Conservation (phyloP, 192 early-diverging fungal species). For the Gamsiella multidivaricata region DNA sequence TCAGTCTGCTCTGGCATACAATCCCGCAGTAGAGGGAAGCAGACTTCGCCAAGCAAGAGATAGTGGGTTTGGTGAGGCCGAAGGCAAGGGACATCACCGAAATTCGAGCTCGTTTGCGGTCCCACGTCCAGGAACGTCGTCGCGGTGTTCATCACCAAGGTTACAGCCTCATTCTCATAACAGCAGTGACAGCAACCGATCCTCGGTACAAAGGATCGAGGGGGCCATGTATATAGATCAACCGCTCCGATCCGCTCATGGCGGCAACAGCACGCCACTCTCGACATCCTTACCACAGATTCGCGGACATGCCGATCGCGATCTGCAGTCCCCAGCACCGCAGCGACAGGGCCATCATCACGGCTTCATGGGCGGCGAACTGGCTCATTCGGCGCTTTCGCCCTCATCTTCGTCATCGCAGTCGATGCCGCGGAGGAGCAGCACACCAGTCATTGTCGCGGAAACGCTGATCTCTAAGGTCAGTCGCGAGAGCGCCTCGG, state of each 20-base stretch:
- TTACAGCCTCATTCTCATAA: not conserved
- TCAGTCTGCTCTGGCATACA: not conserved
- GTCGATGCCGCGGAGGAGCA: slow-evolving; percentile 20
- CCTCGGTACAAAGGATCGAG: slow-evolving; percentile 5
- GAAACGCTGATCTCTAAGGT: slow-evolving; percentile 43
- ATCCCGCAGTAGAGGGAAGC: slow-evolving; percentile 13
- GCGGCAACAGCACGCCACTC: not conserved
- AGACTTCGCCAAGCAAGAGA: slow-evolving; percentile 27
- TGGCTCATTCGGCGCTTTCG: not conserved
- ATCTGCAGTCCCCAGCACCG: slow-evolving; percentile 4
- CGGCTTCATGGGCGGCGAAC: slow-evolving; percentile 32
- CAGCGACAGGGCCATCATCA: slow-evolving; percentile 16
- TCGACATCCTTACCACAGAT: slow-evolving; percentile 34
- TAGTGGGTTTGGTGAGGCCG: slow-evolving; percentile 37
- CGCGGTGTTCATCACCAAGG: slow-evolving; percentile 8
- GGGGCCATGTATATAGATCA: slow-evolving; percentile 25
- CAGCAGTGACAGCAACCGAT: slow-evolving; percentile 5
- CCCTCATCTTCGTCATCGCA: not conserved
- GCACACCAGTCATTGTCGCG: slow-evolving; percentile 1
- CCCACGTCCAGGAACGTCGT: not conserved
- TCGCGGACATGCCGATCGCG: slow-evolving; percentile 10
- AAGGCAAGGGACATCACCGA: slow-evolving; percentile 22
- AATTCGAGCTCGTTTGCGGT: slow-evolving; percentile 12
- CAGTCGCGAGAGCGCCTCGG: slow-evolving; percentile 28
- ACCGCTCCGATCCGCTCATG: not conserved